phyloP scores from a whole-genome alignment of 2,329 filamentous ascomycete genomes.

The Ceratocystis lukuohia region DNA sequence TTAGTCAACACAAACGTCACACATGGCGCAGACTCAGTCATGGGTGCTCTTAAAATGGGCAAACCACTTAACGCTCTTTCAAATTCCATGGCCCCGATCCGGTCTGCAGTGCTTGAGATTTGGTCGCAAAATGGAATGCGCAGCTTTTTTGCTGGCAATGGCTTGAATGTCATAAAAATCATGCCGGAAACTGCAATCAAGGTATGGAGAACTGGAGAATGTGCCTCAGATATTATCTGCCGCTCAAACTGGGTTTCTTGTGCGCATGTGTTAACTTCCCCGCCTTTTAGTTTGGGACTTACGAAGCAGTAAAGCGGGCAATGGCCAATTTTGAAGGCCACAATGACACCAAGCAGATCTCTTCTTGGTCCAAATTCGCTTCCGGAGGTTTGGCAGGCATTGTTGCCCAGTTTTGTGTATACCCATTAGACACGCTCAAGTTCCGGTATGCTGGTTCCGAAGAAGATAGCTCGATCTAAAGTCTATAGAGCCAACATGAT shows the following conservation, averaged over 20 bases:
- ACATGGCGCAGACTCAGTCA: slow-evolving; percentile 37
- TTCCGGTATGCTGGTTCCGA: slow-evolving; percentile 34
- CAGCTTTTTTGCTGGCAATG: slow-evolving; percentile 55
- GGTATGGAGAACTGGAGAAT: slow-evolving; percentile 23
- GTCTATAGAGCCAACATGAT: no score
- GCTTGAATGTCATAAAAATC: slow-evolving; percentile 90
- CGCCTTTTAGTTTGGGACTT: slow-evolving; percentile 62
- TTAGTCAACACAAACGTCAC: slow-evolving; percentile 64
- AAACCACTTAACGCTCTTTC: slow-evolving; percentile 50
- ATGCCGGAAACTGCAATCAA: slow-evolving; percentile 98
- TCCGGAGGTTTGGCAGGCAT: slow-evolving; percentile 87
- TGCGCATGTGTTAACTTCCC: neutral
- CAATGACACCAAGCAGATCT: slow-evolving; percentile 64
- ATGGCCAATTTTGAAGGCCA: slow-evolving; percentile 82
- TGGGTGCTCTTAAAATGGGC: slow-evolving; percentile 57
- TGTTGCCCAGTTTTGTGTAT: slow-evolving; percentile 92
- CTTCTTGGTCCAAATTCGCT: slow-evolving; percentile 74
- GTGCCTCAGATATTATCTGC: neutral
- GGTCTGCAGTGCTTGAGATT: slow-evolving; percentile 40
- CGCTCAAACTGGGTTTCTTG: neutral
- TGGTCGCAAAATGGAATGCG: slow-evolving; percentile 15
- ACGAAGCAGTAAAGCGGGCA: slow-evolving; percentile 83
- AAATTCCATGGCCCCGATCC: slow-evolving; percentile 58
- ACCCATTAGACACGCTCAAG: slow-evolving; percentile 77
- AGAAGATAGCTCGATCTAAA: neutral